Base-by-base conservation (phyloP, 2,329 filamentous ascomycete species). In the Cladosporium sp. region DNA sequence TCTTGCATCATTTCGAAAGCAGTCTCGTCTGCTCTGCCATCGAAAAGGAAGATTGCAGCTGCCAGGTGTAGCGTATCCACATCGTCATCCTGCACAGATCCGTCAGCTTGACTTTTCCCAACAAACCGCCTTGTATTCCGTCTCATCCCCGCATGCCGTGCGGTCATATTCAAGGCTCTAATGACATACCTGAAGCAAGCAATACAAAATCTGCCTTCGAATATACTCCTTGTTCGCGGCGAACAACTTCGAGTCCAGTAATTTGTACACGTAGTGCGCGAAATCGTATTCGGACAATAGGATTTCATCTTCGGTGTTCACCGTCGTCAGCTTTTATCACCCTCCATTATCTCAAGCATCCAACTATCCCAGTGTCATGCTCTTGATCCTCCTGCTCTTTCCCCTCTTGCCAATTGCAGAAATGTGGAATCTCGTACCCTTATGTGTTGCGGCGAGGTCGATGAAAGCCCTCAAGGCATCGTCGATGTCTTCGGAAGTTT, bases 141-240 rank as follows among this genome's bases (percentile, higher is more conserved):
- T 16, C 42, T 50, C 20, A 7, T 30, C 27, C 40, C 22, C n/a
- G n/a, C n/a, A n/a, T n/a, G n/a, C n/a, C n/a, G n/a, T n/a, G n/a
- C n/a, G 18, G 13, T n/a, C 4, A 22, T 39, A 32, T 32, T 32
- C 29, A 32, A 32, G 13, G 16, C 4, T 38, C 35, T 5, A 16
- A n/a, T 32, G 3, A 55, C 67, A 40, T 69, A 82, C 79, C 72
- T 84, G 79, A 47, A 96, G 72, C 46, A 98, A 76, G 67, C 89
- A 91, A 69, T 95, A 90, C 57, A 97, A 83, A 62, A 98, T 89
- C 72, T 97, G 93, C 38, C 82, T 86, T 55, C 92, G 87, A 55
- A 97, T 87, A 70, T 98, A 97, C 51, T 89, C 85, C 58, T 82
- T 79, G 67, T 96, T 85, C 12, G 77, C 70, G 20, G 72, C 70